Conservation (phyloP, 139 green algal species). For the Closterium sp. region DNA sequence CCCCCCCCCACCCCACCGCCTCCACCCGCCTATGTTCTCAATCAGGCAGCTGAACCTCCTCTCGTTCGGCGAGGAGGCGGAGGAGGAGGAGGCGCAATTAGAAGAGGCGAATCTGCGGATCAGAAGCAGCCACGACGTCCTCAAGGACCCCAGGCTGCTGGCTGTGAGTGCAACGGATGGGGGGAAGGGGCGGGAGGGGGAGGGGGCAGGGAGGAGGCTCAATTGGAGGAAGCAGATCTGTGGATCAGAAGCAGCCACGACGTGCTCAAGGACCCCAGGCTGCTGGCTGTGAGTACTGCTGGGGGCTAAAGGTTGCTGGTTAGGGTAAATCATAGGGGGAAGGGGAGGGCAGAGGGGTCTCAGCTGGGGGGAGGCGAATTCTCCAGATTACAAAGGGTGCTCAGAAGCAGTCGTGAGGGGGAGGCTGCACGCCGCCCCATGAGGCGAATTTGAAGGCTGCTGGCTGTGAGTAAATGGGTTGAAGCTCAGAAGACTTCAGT, state of each 20-base stretch:
- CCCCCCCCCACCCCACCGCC: no score
- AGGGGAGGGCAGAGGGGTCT: no score
- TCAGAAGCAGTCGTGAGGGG: no score
- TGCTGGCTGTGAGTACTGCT: background rate
- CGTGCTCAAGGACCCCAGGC: slow-evolving; percentile 33
- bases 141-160: slow-evolving; percentile 19
- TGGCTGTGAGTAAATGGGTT: no score
- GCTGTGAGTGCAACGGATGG: background rate
- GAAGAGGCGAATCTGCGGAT: background rate
- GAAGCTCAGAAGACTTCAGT: no score
- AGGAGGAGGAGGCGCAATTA: slow-evolving; percentile 31
- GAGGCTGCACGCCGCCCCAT: no score
- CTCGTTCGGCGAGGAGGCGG: slow-evolving; percentile 42
- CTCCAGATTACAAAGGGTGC: no score
- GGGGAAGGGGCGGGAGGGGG: background rate
- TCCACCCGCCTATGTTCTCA: no score
- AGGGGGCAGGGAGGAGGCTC: slow-evolving; percentile 10
- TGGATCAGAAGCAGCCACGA: slow-evolving; percentile 28
- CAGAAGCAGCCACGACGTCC: slow-evolving; percentile 29
- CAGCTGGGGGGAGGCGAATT: no score
- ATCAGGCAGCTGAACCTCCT: slow-evolving; percentile 22
- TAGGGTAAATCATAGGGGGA: no score
- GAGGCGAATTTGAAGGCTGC: no score
- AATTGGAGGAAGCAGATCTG: background rate
- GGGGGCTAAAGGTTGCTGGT: no score